A percentile compares a stretch with the other conserved stretches of the same genome.
These are phyloP conservation scores for Gomphus bonarii DNA, from an alignment of 1,284 basidiomycete species.

Conservation along the genomic window DNA sequence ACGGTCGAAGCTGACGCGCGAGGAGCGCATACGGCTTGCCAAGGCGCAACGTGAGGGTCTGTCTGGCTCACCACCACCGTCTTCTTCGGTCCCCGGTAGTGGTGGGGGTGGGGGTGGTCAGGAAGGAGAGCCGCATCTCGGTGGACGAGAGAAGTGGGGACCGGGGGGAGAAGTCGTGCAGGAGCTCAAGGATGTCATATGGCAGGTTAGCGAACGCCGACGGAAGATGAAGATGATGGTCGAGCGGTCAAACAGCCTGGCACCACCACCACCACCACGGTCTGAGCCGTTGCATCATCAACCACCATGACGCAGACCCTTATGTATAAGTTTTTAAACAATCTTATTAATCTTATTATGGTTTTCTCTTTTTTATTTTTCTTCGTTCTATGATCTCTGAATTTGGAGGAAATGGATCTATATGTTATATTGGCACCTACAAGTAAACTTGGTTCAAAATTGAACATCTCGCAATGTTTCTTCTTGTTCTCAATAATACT, in stretches of 20 bases:
- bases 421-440: too few relatives aligned
- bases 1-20: slow-evolving; percentile 52
- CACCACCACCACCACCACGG: not conserved
- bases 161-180: slow-evolving; percentile 72
- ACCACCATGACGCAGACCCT: not conserved
- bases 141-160: slow-evolving; percentile 39
- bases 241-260: slow-evolving; percentile 5
- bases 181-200: slow-evolving; percentile 75
- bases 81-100: too few relatives aligned
- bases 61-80: not conserved
- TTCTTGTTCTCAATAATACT: too few relatives aligned
- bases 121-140: slow-evolving; percentile 4
- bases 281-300: not conserved
- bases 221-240: slow-evolving; percentile 46
- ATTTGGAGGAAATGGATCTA: too few relatives aligned
- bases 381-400: too few relatives aligned
- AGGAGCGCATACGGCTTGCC: slow-evolving; percentile 56
- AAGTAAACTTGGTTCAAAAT: too few relatives aligned
- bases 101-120: too few relatives aligned
- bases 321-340: too few relatives aligned
- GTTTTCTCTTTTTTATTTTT: too few relatives aligned
- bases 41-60: slow-evolving; percentile 42
- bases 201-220: slow-evolving; percentile 65
- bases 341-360: too few relatives aligned
- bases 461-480: too few relatives aligned